Evolutionary conservation across 2,329 filamentous ascomycete genomes (phyloP).

Genomic region (Daldinia sp.): DNA sequence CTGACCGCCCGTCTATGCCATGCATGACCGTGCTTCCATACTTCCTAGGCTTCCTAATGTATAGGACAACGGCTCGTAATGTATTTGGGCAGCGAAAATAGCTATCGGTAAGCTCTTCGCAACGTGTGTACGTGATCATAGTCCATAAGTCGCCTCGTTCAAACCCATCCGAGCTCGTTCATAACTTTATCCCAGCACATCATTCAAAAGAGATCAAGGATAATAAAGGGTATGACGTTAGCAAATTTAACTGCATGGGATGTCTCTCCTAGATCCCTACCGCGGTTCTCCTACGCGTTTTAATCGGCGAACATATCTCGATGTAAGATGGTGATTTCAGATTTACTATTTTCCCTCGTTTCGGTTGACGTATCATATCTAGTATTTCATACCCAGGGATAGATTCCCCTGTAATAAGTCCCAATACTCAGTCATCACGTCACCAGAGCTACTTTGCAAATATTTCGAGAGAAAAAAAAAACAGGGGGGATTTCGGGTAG

Average conservation of each 20-base stretch:
- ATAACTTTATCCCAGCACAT: background rate
- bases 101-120: constrained; percentile 33
- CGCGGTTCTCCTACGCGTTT: background rate
- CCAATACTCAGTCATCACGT: background rate
- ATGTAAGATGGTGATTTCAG: constrained; percentile 15
- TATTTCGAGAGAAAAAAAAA: no score
- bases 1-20: constrained; percentile 36
- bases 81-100: constrained; percentile 30
- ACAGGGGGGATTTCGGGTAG: constrained; percentile 2
- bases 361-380: constrained; percentile 21
- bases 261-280: background rate
- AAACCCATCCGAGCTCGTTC: constrained; percentile 18
- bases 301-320: background rate
- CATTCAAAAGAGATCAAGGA: constrained; percentile 12
- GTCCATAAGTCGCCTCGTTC: constrained; percentile 24
- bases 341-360: constrained; percentile 23
- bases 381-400: background rate
- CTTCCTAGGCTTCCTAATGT: constrained; percentile 7
- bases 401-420: no score
- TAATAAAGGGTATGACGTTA: constrained; percentile 32
- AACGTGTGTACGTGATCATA: background rate
- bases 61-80: constrained; percentile 17
- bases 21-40: constrained; percentile 12
- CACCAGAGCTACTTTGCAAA: background rate
- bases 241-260: constrained; percentile 15